Evolutionary conservation across 1,139 yeast species (phyloP), one percentile per base, ranked within the genome.

Genomic region (Yamadazyma kanchanaburiensis): DNA sequence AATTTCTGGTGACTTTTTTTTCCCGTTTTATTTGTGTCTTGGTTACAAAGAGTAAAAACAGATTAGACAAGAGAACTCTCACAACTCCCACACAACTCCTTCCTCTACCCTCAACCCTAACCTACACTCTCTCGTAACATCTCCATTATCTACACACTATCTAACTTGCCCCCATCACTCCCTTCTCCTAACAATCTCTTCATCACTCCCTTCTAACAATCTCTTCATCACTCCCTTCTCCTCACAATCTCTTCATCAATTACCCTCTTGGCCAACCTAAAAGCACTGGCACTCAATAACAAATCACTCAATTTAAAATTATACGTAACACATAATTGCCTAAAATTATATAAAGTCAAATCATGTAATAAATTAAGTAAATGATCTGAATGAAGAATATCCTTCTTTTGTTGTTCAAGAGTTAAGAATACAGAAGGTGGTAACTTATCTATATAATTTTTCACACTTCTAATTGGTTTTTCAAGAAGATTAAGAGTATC

Each of bases 191-290:
- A n/a, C n/a, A n/a, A n/a, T n/a, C n/a, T n/a, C n/a, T n/a, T n/a
- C n/a, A n/a, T n/a, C n/a, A n/a, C n/a, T n/a, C n/a, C n/a, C n/a
- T n/a, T n/a, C n/a, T n/a, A n/a, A n/a, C n/a, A n/a, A n/a, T n/a
- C n/a, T n/a, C 15, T 29, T 22, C 16, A 21, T 16, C 11, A 13
- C 10, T 23, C 21, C 10, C 12, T 14, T 18, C 22, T 22, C 15
- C 25, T 26, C 5, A 77, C 77, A 31, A 75, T 63, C n/a, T 80
- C 81, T 26, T 70, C 72, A 44, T 80, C 87, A 32, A 80, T 68
- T 13, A 81, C 82, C 79, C 85, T 75, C 46, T 79, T 79, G 15
- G 87, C 86, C 42, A 81, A 61, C 41, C 74, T 75, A 43, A 76
- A 77, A 9, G 81, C 82, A 33, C 76, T 74, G 6, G 80, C 74